Conservation (phyloP, 148 eudicot genomes). For the Pouteria glomerata region DNA sequence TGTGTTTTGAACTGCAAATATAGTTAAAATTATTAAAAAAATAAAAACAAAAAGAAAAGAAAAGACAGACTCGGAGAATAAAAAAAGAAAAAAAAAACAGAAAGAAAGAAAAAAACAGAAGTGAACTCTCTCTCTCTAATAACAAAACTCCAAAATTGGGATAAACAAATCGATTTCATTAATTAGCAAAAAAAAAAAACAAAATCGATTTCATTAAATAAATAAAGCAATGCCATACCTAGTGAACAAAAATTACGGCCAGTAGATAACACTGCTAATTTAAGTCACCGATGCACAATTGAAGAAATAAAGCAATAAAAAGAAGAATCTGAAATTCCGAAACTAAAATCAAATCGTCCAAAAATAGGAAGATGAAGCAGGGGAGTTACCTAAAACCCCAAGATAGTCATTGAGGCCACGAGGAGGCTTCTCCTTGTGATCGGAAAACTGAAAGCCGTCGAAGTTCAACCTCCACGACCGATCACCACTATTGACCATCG, state of each 20-base stretch:
- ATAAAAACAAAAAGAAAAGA: too few species aligned
- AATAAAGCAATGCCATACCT: neutral
- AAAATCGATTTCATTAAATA: too few species aligned
- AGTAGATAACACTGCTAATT: constrained; percentile 12
- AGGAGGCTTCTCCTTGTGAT: constrained; percentile 53
- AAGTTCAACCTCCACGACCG: constrained; percentile 68
- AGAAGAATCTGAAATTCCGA: neutral
- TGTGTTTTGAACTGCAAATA: too few species aligned
- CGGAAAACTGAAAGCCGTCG: constrained; percentile 38
- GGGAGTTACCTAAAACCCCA: constrained; percentile 57
- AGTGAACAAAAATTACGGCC: neutral
- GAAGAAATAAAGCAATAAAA: neutral
- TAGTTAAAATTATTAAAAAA: too few species aligned
- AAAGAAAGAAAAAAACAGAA: too few species aligned
- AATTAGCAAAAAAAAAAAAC: too few species aligned
- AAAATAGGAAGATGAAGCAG: neutral
- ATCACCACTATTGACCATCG: constrained; percentile 18
- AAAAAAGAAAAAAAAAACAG: too few species aligned
- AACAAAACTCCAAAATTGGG: too few species aligned
- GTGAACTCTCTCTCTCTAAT: too few species aligned
- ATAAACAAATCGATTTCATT: too few species aligned
- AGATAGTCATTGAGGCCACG: constrained; percentile 64
- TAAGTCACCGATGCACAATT: neutral
- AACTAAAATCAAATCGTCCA: neutral
- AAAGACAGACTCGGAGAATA: neutral